Percentiles rank a stretch among this genome's conserved stretches.
These are phyloP conservation scores for Solanum virginianum DNA, from an alignment of 257 asterid species.

Conservation along the genomic window DNA sequence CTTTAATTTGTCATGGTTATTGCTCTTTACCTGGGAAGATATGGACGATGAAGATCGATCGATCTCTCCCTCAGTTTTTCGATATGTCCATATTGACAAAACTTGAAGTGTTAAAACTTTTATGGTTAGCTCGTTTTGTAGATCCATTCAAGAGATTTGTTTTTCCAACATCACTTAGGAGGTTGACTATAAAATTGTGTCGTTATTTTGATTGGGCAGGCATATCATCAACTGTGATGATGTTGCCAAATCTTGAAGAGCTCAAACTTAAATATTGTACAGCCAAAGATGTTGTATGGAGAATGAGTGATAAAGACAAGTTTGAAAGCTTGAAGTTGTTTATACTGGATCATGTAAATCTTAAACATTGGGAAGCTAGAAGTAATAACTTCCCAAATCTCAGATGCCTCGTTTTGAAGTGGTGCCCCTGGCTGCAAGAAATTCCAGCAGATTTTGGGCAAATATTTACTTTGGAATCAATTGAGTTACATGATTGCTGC, in stretches of 20 bases:
- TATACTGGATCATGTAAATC: not conserved
- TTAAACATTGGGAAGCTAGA: not conserved
- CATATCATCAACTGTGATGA: not conserved
- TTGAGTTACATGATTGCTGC: not conserved
- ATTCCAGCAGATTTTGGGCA: not conserved
- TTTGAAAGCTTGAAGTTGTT: not conserved
- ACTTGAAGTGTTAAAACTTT: not conserved
- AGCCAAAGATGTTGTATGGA: not conserved
- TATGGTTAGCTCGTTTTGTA: rapidly evolving
- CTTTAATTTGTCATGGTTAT: not conserved
- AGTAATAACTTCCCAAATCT: not conserved
- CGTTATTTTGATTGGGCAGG: not conserved
- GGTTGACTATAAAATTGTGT: not conserved
- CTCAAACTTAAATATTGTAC: not conserved
- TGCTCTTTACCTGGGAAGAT: not conserved
- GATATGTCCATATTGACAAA: not conserved
- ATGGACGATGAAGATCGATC: not conserved
- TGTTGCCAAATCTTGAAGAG: not conserved
- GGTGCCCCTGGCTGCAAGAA: not conserved
- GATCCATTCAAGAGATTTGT: not conserved
- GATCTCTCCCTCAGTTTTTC: rapidly evolving
- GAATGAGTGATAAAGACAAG: not conserved
- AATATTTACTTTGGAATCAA: not conserved
- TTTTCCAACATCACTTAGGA: not conserved
- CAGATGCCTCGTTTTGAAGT: not conserved